phyloP scores from a whole-genome alignment of 345 rosid species.

The Sonneratia caseolaris region DNA sequence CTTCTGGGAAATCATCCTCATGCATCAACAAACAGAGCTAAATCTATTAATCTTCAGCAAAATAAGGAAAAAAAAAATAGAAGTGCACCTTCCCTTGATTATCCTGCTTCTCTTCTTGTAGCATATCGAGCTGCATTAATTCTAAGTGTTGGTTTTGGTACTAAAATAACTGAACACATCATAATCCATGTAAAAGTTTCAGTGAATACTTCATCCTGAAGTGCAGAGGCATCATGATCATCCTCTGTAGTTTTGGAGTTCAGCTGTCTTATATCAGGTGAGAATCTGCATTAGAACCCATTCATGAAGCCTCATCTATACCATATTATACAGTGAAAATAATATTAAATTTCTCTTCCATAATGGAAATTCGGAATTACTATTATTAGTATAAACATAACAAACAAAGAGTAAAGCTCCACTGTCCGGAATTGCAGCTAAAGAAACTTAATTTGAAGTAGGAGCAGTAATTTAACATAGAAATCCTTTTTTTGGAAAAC shows the following conservation, averaged over 20 bases:
- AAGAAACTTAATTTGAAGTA: not conserved
- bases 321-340: not conserved
- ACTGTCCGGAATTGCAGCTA: not conserved
- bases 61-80: not conserved
- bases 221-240: conserved; percentile 81
- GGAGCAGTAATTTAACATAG: not conserved
- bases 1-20: not conserved
- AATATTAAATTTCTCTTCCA: not conserved
- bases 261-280: conserved; percentile 38
- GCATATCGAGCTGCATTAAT: conserved; percentile 70
- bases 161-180: conserved; percentile 6
- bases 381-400: not conserved
- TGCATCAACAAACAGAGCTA: not conserved
- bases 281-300: conserved; percentile 39
- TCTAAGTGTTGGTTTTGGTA: conserved; percentile 8
- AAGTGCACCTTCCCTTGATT: conserved; percentile 49
- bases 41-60: not conserved
- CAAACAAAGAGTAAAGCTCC: not conserved
- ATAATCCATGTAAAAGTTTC: conserved; percentile 1
- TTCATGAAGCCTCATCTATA: not conserved
- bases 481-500: too few relatives aligned
- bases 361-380: not conserved
- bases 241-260: conserved; percentile 37
- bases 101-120: conserved; percentile 79
- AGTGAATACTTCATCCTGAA: conserved; percentile 71